Percentiles rank a stretch among this genome's conserved stretches.
phyloP scores from a whole-genome alignment of 371 early-diverging fungal species.

The Mucor saturninus region DNA sequence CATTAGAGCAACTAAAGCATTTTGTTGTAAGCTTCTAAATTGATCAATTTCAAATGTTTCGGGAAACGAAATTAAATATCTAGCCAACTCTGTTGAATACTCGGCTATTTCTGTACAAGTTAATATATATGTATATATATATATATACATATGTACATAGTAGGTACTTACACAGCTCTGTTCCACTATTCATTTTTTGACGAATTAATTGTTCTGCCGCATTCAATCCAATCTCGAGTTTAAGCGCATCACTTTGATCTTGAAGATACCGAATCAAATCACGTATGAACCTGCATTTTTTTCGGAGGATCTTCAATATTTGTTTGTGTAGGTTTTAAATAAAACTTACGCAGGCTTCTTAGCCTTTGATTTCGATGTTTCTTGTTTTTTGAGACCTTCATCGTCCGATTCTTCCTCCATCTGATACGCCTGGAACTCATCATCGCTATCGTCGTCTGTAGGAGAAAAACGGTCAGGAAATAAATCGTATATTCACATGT shows the following conservation, averaged over 20 bases:
- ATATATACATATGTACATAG: too few relatives aligned
- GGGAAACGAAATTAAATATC: constrained; percentile 37
- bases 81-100: constrained; percentile 33
- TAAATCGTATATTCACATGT: background rate
- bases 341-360: constrained; percentile 39
- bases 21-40: constrained; percentile 27
- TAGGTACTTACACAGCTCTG: constrained; percentile 39
- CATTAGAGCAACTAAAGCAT: constrained; percentile 40
- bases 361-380: constrained; percentile 16
- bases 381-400: constrained; percentile 25
- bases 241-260: constrained; percentile 46
- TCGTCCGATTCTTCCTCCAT: constrained; percentile 60
- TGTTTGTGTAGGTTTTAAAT: background rate
- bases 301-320: background rate
- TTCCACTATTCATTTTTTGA: constrained; percentile 40
- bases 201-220: constrained; percentile 50
- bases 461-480: background rate
- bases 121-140: too few relatives aligned
- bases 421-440: constrained; percentile 53
- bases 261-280: constrained; percentile 45
- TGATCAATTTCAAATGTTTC: constrained; percentile 40
- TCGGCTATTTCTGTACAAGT: constrained; percentile 29
- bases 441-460: constrained; percentile 29
- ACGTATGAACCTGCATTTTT: constrained; percentile 37
- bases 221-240: constrained; percentile 46